Conservation (phyloP, 371 early-diverging fungal species). For the Fennellomyces sp. region DNA sequence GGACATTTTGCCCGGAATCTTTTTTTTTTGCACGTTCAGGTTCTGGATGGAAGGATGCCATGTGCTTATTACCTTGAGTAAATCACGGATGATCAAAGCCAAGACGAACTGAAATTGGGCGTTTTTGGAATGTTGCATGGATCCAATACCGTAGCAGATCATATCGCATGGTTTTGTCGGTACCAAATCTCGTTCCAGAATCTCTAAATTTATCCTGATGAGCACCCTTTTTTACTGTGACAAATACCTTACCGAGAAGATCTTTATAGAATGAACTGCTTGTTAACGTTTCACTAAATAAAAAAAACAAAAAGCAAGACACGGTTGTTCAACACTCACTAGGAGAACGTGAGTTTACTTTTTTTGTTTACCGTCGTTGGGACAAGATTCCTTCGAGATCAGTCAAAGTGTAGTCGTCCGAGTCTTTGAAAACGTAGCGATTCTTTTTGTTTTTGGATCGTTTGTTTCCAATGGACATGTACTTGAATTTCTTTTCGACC, state of each 20-base stretch:
- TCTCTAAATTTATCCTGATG: conserved; percentile 8
- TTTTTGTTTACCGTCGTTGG: conserved; percentile 28
- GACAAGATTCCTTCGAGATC: conserved; percentile 27
- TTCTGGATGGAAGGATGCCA: not conserved
- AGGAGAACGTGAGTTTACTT: not conserved
- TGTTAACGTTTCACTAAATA: conserved; percentile 25
- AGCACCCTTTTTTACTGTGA: not conserved
- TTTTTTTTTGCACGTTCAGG: not conserved
- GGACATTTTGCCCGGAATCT: conserved; percentile 40
- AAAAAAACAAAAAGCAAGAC: too few relatives aligned
- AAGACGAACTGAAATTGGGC: conserved; percentile 65
- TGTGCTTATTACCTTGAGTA: conserved; percentile 42
- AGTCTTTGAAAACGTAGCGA: conserved; percentile 17
- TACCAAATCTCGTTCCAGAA: conserved; percentile 26
- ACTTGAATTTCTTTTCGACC: conserved; percentile 18
- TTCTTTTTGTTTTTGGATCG: conserved; percentile 4
- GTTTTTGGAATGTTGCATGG: conserved; percentile 55
- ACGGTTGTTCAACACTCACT: too few relatives aligned
- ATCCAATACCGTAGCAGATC: conserved; percentile 71
- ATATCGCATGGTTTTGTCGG: conserved; percentile 35
- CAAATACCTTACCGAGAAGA: conserved; percentile 18
- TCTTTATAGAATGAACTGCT: conserved; percentile 43
- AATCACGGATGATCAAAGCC: conserved; percentile 47
- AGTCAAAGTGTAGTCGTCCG: conserved; percentile 32
- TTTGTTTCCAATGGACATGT: conserved; percentile 7